These are phyloP conservation scores for Phytophthora pseudosyringae DNA, from an alignment of 352 stramenopile species.

Conservation along the genomic window DNA sequence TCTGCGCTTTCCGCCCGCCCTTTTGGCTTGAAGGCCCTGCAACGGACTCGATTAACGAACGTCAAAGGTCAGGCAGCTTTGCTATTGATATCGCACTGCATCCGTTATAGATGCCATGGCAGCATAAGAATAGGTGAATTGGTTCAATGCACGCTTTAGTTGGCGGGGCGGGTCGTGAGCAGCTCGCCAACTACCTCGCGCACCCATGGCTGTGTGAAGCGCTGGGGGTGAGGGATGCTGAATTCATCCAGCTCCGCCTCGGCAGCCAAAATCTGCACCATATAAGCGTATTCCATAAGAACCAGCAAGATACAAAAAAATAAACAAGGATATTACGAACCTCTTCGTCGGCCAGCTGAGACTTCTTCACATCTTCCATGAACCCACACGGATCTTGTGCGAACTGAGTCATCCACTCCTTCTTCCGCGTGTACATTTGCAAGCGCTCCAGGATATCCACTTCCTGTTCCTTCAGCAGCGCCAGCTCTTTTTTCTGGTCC, in stretches of 20 bases:
- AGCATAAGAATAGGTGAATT: constrained; percentile 16
- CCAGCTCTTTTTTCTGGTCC: constrained; percentile 69
- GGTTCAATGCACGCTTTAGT: constrained; percentile 6
- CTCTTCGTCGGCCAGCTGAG: constrained; percentile 66
- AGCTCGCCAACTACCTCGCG: constrained; percentile 44
- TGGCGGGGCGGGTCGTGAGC: constrained; percentile 31
- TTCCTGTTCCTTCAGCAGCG: constrained; percentile 67
- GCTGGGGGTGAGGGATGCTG: constrained; percentile 55
- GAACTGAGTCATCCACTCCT: constrained; percentile 79
- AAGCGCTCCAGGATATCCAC: constrained; percentile 58
- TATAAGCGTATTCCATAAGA: not conserved
- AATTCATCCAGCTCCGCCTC: constrained; percentile 74
- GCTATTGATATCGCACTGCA: constrained; percentile 42
- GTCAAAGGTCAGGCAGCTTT: constrained; percentile 29
- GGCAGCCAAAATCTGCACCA: constrained; percentile 51
- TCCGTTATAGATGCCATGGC: constrained; percentile 24
- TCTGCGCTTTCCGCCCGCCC: constrained; percentile 15
- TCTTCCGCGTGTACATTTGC: constrained; percentile 53
- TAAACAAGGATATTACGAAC: constrained; percentile 27
- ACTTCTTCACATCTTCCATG: constrained; percentile 61
- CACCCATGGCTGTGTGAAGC: constrained; percentile 81
- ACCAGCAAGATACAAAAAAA: constrained; percentile 1
- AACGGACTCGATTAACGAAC: constrained; percentile 17
- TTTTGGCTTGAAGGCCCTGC: constrained; percentile 17
- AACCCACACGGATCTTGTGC: constrained; percentile 70